These are phyloP conservation scores for Termitomyces titanicus DNA, from an alignment of 768 basidiomycete species.

Conservation along the genomic window DNA sequence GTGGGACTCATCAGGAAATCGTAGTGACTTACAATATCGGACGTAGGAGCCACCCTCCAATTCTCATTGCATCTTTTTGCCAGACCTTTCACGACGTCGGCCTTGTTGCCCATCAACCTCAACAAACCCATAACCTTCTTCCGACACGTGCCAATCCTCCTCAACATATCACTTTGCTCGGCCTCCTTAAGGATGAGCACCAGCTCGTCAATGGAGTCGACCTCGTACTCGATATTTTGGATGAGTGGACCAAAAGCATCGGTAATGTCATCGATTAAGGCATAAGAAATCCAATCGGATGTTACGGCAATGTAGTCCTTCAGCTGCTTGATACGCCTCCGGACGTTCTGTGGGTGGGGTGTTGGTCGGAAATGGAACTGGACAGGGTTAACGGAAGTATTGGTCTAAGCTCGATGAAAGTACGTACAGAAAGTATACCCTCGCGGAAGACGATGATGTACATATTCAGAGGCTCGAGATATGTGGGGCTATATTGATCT, in stretches of 20 bases:
- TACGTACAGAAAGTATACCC: constrained; percentile 85
- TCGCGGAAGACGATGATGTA: constrained; percentile 99
- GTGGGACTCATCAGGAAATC: background rate
- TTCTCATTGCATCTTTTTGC: constrained; percentile 99
- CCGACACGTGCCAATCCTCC: constrained; percentile 94
- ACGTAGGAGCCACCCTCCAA: constrained; percentile 97
- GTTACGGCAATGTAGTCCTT: constrained; percentile 99
- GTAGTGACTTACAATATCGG: constrained; percentile 73
- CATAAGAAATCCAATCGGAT: constrained; percentile 99
- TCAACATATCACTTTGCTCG: constrained; percentile 97
- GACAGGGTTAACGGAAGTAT: background rate
- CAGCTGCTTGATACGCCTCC: constrained; percentile 96
- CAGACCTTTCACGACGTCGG: constrained; percentile 97
- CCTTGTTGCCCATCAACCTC: constrained; percentile 98
- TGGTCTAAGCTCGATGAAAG: background rate
- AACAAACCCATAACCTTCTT: constrained; percentile 99
- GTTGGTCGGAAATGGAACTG: constrained; percentile 98
- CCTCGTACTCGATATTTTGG: constrained; percentile 98
- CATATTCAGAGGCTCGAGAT: constrained; percentile 98
- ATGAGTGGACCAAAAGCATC: constrained; percentile 99
- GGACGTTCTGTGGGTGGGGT: constrained; percentile 96
- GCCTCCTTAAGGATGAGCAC: constrained; percentile 95
- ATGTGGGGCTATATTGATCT: constrained; percentile 94
- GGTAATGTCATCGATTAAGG: constrained; percentile 98
- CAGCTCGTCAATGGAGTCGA: constrained; percentile 97